Evolutionary conservation across 2,329 filamentous ascomycete genomes (phyloP).

Genomic region (Phaeosphaeria sp.): DNA sequence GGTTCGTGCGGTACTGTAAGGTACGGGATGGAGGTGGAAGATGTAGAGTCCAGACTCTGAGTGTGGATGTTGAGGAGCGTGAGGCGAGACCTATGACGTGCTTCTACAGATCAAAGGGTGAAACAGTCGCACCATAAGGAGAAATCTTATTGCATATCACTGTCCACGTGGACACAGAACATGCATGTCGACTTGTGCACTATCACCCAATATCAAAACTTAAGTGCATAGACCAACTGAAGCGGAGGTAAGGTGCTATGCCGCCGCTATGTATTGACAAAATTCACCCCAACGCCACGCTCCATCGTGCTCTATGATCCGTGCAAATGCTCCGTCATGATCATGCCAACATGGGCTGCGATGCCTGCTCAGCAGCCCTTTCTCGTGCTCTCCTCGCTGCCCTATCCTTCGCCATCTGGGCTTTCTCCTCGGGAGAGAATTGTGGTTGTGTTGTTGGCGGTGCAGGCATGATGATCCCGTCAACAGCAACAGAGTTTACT

Average conservation of each 20-base stretch:
- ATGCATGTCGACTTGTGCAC: background rate
- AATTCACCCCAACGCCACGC: slow-evolving; percentile 41
- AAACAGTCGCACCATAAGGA: slow-evolving; percentile 1
- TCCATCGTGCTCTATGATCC: slow-evolving; percentile 33
- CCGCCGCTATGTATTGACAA: background rate
- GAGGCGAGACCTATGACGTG: slow-evolving; percentile 8
- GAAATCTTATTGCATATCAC: background rate
- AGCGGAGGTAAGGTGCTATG: background rate
- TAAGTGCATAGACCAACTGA: background rate
- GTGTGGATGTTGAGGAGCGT: background rate
- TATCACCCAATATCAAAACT: background rate
- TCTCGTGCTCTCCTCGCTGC: slow-evolving; percentile 42
- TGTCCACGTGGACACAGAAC: slow-evolving; percentile 26
- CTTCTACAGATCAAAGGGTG: slow-evolving; percentile 1
- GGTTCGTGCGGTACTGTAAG: background rate
- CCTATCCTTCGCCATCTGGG: slow-evolving; percentile 38
- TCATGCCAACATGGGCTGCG: slow-evolving; percentile 48
- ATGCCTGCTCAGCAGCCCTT: slow-evolving; percentile 37
- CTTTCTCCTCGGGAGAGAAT: slow-evolving; percentile 36
- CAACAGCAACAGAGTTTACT: slow-evolving; percentile 50
- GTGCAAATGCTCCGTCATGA: slow-evolving; percentile 10
- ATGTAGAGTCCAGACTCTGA: background rate
- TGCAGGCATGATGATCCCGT: slow-evolving; percentile 42
- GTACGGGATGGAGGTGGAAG: background rate
- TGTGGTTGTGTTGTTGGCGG: slow-evolving; percentile 45